These are phyloP conservation scores for Globisporangium nagaii DNA, from an alignment of 352 stramenopile species.

Conservation along the genomic window DNA sequence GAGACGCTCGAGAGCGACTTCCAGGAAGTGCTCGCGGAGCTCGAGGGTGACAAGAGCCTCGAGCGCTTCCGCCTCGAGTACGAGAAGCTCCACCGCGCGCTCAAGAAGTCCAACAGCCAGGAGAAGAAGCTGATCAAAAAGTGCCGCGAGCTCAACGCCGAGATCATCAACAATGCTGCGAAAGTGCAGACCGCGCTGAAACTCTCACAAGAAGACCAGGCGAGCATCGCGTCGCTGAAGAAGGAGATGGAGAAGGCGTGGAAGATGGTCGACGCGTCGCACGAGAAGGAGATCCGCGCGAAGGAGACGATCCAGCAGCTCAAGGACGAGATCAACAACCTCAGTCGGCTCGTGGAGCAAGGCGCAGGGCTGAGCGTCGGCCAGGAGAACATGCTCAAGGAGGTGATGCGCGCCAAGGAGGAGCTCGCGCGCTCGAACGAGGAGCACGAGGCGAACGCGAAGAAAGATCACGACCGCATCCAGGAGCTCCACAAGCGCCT, in stretches of 20 bases:
- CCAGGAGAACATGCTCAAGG: constrained; percentile 92
- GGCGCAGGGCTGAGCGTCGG: constrained; percentile 86
- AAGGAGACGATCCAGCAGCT: constrained; percentile 95
- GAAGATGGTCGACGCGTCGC: constrained; percentile 94
- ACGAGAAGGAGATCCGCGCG: constrained; percentile 91
- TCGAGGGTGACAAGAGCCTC: constrained; percentile 91
- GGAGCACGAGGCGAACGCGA: constrained; percentile 72
- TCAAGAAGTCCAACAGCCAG: constrained; percentile 92
- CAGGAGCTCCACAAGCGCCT: constrained; percentile 74
- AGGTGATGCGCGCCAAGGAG: constrained; percentile 89
- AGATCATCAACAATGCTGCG: constrained; percentile 95
- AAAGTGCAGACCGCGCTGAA: constrained; percentile 95
- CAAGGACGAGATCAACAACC: constrained; percentile 94
- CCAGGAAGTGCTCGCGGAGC: constrained; percentile 87
- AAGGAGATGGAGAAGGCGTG: constrained; percentile 96
- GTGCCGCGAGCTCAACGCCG: constrained; percentile 91
- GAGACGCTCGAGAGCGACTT: constrained; percentile 93
- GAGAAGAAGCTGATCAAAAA: constrained; percentile 96
- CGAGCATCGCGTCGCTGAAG: constrained; percentile 90
- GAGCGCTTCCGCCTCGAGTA: constrained; percentile 94
- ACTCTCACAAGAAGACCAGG: constrained; percentile 92
- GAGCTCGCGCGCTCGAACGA: constrained; percentile 86
- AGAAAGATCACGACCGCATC: constrained; percentile 78
- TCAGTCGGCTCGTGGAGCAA: constrained; percentile 95
- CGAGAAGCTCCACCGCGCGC: constrained; percentile 92